Conservation (phyloP, 108 stramenopile genomes). For the Thalassiosira profunda region DNA sequence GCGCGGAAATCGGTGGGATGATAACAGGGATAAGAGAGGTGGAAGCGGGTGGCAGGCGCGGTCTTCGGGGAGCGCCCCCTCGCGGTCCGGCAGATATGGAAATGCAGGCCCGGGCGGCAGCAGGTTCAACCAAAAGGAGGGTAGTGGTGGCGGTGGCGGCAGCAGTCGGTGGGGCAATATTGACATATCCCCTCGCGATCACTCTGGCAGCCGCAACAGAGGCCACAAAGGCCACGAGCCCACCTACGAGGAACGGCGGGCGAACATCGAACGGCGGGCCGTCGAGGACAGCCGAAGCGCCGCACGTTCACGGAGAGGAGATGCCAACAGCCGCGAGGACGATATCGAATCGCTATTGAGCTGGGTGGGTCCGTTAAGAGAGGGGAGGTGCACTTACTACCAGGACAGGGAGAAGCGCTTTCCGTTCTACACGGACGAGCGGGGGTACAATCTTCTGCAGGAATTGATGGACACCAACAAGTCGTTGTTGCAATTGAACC, state of each 20-base stretch:
- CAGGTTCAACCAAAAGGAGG: too few relatives aligned
- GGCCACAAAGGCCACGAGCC: too few relatives aligned
- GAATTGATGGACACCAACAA: background rate
- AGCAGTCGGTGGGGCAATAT: too few relatives aligned
- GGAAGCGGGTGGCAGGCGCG: too few relatives aligned
- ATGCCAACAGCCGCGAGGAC: background rate
- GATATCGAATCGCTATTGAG: conserved; percentile 8
- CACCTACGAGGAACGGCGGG: conserved; percentile 10
- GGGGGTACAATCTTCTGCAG: conserved; percentile 1
- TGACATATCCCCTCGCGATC: too few relatives aligned
- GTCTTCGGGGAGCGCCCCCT: too few relatives aligned
- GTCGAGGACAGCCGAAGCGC: background rate
- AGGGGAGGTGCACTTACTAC: conserved; percentile 13
- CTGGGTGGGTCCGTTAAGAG: conserved; percentile 10
- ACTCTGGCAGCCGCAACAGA: too few relatives aligned
- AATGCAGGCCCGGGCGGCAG: too few relatives aligned
- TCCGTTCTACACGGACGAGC: conserved; percentile 14
- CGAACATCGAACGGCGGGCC: conserved; percentile 2
- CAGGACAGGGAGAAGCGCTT: conserved; percentile 24
- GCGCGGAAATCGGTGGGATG: too few relatives aligned
- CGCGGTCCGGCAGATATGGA: too few relatives aligned
- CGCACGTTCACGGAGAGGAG: background rate
- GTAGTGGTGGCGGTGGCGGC: too few relatives aligned
- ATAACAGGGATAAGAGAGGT: too few relatives aligned
- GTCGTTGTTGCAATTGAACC: conserved; percentile 18